Conservation (phyloP, 495 filamentous ascomycete species). For the Aspergillus leporis region DNA sequence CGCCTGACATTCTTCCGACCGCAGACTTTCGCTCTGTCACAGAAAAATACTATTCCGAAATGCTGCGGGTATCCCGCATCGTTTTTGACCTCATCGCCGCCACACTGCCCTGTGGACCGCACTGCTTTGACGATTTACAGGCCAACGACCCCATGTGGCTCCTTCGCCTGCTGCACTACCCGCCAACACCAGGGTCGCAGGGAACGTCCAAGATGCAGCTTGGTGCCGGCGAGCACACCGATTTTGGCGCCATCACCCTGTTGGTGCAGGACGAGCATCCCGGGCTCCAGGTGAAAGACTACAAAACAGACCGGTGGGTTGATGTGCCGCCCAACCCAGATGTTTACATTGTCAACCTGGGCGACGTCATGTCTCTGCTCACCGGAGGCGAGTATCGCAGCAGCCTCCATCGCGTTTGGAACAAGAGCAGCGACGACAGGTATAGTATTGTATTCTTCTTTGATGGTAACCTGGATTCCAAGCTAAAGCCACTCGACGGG, state of each 20-base stretch:
- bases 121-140: too few relatives aligned
- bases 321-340: slow-evolving; percentile 28
- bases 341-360: slow-evolving; percentile 39
- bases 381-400: slow-evolving; percentile 33
- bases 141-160: too few relatives aligned
- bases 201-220: too few relatives aligned
- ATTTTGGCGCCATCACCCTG: slow-evolving; percentile 41
- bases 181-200: too few relatives aligned
- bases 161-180: too few relatives aligned
- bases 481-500: too few relatives aligned
- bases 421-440: neutral
- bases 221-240: slow-evolving; percentile 39
- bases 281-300: slow-evolving; percentile 35
- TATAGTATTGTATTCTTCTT: neutral
- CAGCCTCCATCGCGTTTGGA: slow-evolving; percentile 36
- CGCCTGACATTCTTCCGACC: too few relatives aligned
- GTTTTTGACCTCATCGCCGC: too few relatives aligned
- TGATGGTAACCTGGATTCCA: slow-evolving; percentile 8
- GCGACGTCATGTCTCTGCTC: slow-evolving; percentile 31
- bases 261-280: slow-evolving; percentile 34
- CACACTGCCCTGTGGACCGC: too few relatives aligned
- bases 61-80: too few relatives aligned
- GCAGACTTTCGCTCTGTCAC: too few relatives aligned
- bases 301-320: slow-evolving; percentile 28
- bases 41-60: too few relatives aligned